These are phyloP conservation scores for Phytophthora cactorum DNA, from an alignment of 352 stramenopile species.

Conservation along the genomic window DNA sequence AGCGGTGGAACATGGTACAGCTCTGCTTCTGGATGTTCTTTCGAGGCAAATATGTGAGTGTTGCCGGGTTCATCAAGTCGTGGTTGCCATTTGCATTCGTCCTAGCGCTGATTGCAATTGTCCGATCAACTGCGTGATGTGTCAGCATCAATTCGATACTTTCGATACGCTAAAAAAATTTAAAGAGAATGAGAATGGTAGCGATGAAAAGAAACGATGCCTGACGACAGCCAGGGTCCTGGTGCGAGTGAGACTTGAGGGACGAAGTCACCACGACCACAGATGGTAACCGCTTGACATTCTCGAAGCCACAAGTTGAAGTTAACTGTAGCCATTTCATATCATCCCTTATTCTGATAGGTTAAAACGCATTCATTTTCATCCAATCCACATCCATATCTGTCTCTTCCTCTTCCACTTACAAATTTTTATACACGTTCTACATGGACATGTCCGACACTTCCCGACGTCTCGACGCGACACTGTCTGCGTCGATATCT, in stretches of 20 bases:
- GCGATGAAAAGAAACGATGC: no score
- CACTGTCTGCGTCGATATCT: constrained; percentile 23
- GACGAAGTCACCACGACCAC: no score
- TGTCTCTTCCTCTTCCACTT: constrained; percentile 3
- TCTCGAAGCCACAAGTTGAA: not conserved
- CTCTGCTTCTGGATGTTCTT: constrained; percentile 88
- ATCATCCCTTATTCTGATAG: constrained; percentile 1
- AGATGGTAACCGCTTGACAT: no score
- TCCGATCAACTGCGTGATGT: constrained; percentile 34
- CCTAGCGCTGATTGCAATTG: constrained; percentile 32
- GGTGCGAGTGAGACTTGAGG: no score
- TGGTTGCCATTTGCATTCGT: constrained; percentile 47
- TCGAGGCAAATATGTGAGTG: constrained; percentile 60
- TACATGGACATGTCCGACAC: constrained; percentile 15
- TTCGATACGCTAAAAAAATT: no score
- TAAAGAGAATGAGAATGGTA: no score
- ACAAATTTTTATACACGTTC: constrained; percentile 15
- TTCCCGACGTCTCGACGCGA: not conserved
- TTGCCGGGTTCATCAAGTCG: constrained; percentile 42
- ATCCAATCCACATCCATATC: constrained; percentile 11
- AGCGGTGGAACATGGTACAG: constrained; percentile 81
- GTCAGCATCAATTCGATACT: not conserved
- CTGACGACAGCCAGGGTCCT: no score
- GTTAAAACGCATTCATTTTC: constrained; percentile 5
- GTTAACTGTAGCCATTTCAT: constrained; percentile 12